Evolutionary conservation across 73 alveolate genomes (phyloP), one percentile per base, ranked within the genome.

Genomic region (Breviolum minutum): DNA sequence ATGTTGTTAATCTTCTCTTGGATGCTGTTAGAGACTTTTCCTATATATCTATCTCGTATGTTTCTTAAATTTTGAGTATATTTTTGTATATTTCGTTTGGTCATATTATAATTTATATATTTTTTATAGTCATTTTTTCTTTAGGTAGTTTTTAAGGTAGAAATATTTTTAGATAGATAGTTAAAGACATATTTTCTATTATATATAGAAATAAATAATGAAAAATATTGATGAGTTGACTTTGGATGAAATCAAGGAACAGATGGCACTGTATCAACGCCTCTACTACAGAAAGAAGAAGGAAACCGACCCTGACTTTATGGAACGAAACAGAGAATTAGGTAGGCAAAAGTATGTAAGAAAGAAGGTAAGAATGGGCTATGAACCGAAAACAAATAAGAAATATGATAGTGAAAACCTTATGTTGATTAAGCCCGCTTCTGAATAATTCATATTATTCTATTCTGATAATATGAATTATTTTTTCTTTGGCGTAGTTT

Each of bases 11-110:
- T 62, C 66, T n/a, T 86, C 17, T 62, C 66, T 64, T 9, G 7
- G 69, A 64, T 86, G 7, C n/a, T 29, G 24, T 62, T 62, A 9
- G 63, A n/a, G 8, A 63, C 95, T 87, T 87, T 87, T 82, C 27
- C 63, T 24, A 17, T 71, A n/a, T 87, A 66, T 61, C 84, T 73
- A 20, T 64, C 95, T 87, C 95, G 64, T 20, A 66, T n/a, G 24
- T n/a, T 54, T 87, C 80, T 87, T 13, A 87, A 54, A 54, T 87
- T 87, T 60, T 87, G 95, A 71, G 68, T 87, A 73, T 87, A 27
- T 16, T 30, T 87, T 87, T 29, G 64, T n/a, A 66, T 29, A 63
- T 30, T 60, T 87, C 11, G 64, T n/a, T 63, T 29, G 20, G 95
- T 87, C 85, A 87, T 87, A 54, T 8, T 30, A 29, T 64, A 14